Evolutionary conservation across 768 basidiomycete species (phyloP).

Genomic region (Boletus insuetus): DNA sequence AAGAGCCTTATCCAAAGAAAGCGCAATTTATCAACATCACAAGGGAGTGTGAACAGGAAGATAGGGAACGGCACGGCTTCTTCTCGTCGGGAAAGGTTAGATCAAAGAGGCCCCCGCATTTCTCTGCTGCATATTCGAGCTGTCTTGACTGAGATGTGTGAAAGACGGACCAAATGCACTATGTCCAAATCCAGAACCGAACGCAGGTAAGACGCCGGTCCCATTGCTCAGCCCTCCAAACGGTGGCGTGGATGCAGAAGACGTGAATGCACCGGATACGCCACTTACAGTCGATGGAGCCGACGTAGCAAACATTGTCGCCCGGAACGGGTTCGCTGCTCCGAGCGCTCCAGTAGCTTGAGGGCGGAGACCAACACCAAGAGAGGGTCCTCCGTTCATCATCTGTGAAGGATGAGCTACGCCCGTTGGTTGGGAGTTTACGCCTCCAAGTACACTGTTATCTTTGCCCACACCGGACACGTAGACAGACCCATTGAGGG

Average conservation of each 20-base stretch:
- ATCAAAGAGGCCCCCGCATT: slow-evolving; percentile 50
- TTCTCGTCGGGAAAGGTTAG: slow-evolving; percentile 28
- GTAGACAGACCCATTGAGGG: slow-evolving; percentile 10
- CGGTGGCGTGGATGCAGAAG: slow-evolving; percentile 27
- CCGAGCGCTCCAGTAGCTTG: slow-evolving; percentile 56
- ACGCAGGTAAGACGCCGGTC: neutral
- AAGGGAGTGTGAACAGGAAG: neutral
- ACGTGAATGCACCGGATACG: slow-evolving; percentile 7
- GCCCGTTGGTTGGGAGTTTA: slow-evolving; percentile 38
- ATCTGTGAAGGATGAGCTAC: slow-evolving; percentile 6
- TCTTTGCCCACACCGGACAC: slow-evolving; percentile 14
- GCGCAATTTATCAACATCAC: neutral
- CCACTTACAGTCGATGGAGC: slow-evolving; percentile 7
- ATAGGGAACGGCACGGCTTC: neutral
- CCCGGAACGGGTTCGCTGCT: slow-evolving; percentile 62
- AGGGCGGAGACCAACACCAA: slow-evolving; percentile 52
- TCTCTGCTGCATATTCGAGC: slow-evolving; percentile 35
- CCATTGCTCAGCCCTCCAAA: slow-evolving; percentile 22
- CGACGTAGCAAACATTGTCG: slow-evolving; percentile 50
- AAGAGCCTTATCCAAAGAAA: slow-evolving; percentile 4
- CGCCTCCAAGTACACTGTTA: slow-evolving; percentile 21
- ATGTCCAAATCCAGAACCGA: slow-evolving; percentile 18
- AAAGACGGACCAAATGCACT: slow-evolving; percentile 25
- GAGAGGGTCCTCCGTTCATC: slow-evolving; percentile 20
- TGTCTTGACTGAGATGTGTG: slow-evolving; percentile 15